Base-by-base conservation (phyloP, 441 rosid species). In the Populus hybrid region DNA sequence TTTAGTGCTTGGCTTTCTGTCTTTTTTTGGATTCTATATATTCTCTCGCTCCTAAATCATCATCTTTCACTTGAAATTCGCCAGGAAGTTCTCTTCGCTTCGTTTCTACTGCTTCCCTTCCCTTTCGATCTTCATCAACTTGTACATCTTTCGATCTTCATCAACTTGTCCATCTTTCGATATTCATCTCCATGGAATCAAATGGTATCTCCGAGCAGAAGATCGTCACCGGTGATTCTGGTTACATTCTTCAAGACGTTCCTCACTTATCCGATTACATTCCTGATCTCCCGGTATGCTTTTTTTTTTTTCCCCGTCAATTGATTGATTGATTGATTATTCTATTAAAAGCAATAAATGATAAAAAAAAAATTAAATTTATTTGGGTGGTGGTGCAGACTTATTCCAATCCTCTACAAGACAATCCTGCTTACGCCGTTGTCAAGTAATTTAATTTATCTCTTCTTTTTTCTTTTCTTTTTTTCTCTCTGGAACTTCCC, bases 241-340 rank as follows among this genome's bases (percentile, higher is more conserved):
- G 95, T 79, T 95, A 94, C 75, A 81, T 95, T 74, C 92, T 95
- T n/a, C 86, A 95, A 81, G 99, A 95, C 76, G 98, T 95, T 85
- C 99, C 99, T 79, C 99, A 94, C 78, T 87, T 95, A 59, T 40
- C 87, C 16, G 98, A 95, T 82, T 94, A 92, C 75, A 78, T 95
- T 46, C 86, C 93, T 11, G 80, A 88, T 84, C 97, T 91, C 81
- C 94, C 97, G n/a, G 98, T 95, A 87, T 24, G 88, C 66, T 34
- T 24, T 70, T 0, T 38, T 21, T 38, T 21, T 19, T 46, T 4
- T 46, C 14, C 1, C 1, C 18, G 12, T 4, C 57, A 46, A 46
- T 46, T 14, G 57, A 46, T 46, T 14, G 57, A 46, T 46, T 14
- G 19, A 14, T 46, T 46, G 57, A 46, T 46, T 38, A 38, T 38